Conservation (phyloP, 257 asterid genomes). For the Phtheirospermum japonicum region DNA sequence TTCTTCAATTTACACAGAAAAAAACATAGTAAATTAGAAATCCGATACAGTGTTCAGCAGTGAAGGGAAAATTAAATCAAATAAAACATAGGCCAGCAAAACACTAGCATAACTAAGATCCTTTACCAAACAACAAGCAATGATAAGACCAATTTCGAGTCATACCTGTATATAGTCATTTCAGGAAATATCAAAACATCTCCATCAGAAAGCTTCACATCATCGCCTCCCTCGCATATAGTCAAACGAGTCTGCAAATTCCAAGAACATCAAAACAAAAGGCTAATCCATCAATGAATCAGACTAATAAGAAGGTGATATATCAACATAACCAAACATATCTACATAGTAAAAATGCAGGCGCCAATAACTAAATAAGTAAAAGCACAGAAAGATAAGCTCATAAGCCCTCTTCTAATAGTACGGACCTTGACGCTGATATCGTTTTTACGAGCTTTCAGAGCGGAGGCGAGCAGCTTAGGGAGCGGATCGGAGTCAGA, state of each 20-base stretch:
- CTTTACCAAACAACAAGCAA: background rate
- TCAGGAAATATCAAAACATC: slow-evolving; percentile 92
- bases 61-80: background rate
- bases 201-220: slow-evolving; percentile 62
- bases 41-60: slow-evolving; percentile 15
- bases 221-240: slow-evolving; percentile 65
- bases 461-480: slow-evolving; percentile 54
- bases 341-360: slow-evolving; percentile 5
- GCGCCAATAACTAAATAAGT: background rate
- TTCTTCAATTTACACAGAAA: background rate
- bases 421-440: slow-evolving; percentile 51
- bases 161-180: slow-evolving; percentile 76
- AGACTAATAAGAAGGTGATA: no score
- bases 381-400: background rate
- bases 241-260: slow-evolving; percentile 77
- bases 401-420: background rate
- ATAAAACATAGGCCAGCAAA: slow-evolving; percentile 9
- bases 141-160: slow-evolving; percentile 5
- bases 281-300: slow-evolving; percentile 18
- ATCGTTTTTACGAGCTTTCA: slow-evolving; percentile 66
- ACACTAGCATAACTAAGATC: slow-evolving; percentile 20
- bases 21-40: slow-evolving; percentile 18
- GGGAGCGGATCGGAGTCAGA: slow-evolving; percentile 90
- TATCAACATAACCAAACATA: no score
- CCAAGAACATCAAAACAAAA: slow-evolving; percentile 29